Evolutionary conservation across 2,329 filamentous ascomycete species (phyloP).

Genomic region (Paecilomyces dactylethromorphus): DNA sequence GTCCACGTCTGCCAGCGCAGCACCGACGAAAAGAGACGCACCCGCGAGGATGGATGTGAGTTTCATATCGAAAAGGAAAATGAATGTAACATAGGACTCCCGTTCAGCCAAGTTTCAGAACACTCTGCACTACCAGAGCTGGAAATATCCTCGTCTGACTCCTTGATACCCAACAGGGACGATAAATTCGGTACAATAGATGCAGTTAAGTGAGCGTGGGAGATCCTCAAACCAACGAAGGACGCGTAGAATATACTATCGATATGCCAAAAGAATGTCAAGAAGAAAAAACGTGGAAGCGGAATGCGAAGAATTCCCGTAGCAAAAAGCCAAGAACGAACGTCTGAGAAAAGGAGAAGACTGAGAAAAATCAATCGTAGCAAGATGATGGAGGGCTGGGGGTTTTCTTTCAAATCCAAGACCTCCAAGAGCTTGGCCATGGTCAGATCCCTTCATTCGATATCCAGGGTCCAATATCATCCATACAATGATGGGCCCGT

Average conservation of each 20-base stretch:
- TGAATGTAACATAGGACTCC: not conserved
- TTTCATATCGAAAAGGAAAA: constrained; percentile 41
- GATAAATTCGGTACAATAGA: not conserved
- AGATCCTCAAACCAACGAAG: not conserved
- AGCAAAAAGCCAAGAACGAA: not conserved
- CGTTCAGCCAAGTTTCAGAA: constrained; percentile 1
- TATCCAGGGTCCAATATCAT: not conserved
- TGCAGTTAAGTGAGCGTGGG: not conserved
- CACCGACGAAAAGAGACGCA: constrained; percentile 46
- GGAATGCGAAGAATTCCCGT: not conserved
- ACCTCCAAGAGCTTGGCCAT: not conserved
- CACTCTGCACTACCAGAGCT: constrained; percentile 1
- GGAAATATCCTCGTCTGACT: not conserved
- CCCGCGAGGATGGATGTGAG: constrained; percentile 44
- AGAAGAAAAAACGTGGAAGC: constrained; percentile 1
- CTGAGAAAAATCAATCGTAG: not conserved
- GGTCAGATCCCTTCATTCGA: not conserved
- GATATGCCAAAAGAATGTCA: constrained; percentile 10
- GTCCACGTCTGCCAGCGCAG: constrained; percentile 49
- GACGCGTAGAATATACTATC: constrained; percentile 1
- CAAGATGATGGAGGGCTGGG: not conserved
- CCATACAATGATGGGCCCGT: not conserved
- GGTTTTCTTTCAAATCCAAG: not conserved
- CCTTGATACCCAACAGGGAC: not conserved
- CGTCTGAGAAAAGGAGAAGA: not conserved